Evolutionary conservation across 352 stramenopile species (phyloP).

Genomic region (Poterioochromonas sp.): DNA sequence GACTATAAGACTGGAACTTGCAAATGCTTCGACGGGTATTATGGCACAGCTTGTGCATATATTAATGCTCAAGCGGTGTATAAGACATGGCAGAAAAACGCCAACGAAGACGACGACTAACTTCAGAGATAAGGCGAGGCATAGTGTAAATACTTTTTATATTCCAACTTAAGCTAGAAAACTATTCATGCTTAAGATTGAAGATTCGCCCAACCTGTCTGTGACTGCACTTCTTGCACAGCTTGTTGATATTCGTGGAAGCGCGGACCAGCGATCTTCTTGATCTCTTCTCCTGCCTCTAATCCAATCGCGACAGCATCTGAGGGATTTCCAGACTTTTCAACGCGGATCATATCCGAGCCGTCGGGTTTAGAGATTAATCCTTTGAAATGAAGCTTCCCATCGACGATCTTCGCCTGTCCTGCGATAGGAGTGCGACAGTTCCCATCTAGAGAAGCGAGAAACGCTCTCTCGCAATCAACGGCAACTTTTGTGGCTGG

Average conservation of each 20-base stretch:
- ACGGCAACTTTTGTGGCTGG: constrained; percentile 66
- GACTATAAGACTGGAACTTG: constrained; percentile 82
- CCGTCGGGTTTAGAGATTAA: constrained; percentile 76
- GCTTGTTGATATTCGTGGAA: constrained; percentile 47
- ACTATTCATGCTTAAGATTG: background rate
- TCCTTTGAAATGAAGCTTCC: constrained; percentile 66
- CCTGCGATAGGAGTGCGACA: constrained; percentile 80
- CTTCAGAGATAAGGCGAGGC: no score
- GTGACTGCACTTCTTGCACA: background rate
- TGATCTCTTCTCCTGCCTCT: constrained; percentile 65
- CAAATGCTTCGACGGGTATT: constrained; percentile 66
- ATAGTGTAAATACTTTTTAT: no score
- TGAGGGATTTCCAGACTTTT: constrained; percentile 55
- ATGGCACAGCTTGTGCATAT: constrained; percentile 60
- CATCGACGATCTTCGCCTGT: constrained; percentile 67
- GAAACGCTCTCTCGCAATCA: constrained; percentile 72
- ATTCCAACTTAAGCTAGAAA: no score
- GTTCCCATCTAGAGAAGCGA: constrained; percentile 75
- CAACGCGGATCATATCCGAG: constrained; percentile 60
- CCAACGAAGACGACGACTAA: no score
- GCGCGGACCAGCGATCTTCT: constrained; percentile 61
- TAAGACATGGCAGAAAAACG: background rate
- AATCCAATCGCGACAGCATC: constrained; percentile 65
- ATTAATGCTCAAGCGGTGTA: background rate
- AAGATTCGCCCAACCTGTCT: background rate